Evolutionary conservation across 345 rosid species (phyloP), one percentile per base, ranked within the genome.

Genomic region (Linum lewisii): DNA sequence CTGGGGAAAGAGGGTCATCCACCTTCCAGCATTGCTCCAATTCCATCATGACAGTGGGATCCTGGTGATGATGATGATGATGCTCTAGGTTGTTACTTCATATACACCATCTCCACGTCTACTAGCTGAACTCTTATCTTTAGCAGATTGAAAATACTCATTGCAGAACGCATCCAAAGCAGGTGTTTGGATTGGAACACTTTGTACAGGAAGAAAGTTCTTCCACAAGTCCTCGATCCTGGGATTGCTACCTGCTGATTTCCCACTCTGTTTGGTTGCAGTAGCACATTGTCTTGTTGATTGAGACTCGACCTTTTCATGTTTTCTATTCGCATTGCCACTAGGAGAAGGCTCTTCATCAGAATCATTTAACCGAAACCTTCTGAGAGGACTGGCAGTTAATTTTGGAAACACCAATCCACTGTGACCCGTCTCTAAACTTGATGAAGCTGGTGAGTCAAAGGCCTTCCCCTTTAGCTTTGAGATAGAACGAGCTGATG

Each of bases 381-480:
- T 92, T 64, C 99, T 75, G 54, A 86, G 87, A 67, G 99, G 97
- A 69, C 97, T 88, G 52, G 66, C 36, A 54, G 84, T 70, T 73
- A 81, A 59, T 21, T 79, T 79, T 18, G 80, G 85, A 61, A 84
- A 81, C 54, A 73, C 18, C 19, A 75, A 57, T 32, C 75, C 76
- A 24, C 59, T 61, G 57, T 63, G 66, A 57, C 69, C 74, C 51
- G 68, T 66, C 64, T 68, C 79, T 61, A 75, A 54, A 66, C 54
- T 72, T 47, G 73, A 68, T 65, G 86, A 80, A 47, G 70, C 71
- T 9, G 67, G 70, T 57, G 67, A 78, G 57, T 68, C 75, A 16
- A 72, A 72, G 54, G 74, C 75, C 57, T 66, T 66, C 62, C 74
- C 72, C 57, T 24, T 71, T 22, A 63, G 75, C 62, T 37, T 74